A percentile compares a stretch with the other conserved stretches of the same genome.
These are phyloP conservation scores for Tanacetum coccineum DNA, from an alignment of 129 eudicot genomes.

Conservation along the genomic window DNA sequence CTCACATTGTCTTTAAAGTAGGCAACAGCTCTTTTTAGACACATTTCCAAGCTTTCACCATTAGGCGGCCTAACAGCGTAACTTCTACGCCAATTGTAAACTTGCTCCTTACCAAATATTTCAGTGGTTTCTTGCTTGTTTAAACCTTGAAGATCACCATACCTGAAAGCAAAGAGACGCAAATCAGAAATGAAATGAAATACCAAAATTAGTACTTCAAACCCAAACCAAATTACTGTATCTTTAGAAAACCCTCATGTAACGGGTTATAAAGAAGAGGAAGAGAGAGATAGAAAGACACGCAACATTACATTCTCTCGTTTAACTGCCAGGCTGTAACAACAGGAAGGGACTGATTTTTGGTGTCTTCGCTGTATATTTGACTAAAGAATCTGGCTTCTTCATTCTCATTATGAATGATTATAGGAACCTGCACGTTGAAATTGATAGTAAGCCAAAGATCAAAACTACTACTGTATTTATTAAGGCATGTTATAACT, in stretches of 20 bases:
- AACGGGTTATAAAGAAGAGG: not conserved
- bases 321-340: constrained; percentile 81
- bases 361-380: constrained; percentile 58
- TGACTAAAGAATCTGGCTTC: constrained; percentile 57
- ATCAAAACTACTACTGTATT: not conserved
- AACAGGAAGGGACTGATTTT: constrained; percentile 65
- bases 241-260: not conserved
- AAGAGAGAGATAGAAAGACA: not conserved
- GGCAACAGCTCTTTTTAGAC: constrained; percentile 75
- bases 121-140: constrained; percentile 85
- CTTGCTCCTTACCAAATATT: constrained; percentile 77
- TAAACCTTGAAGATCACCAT: constrained; percentile 80
- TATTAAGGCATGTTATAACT: not conserved
- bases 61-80: constrained; percentile 78
- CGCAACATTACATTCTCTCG: constrained; percentile 65
- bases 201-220: not conserved
- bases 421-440: constrained; percentile 62
- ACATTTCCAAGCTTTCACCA: constrained; percentile 94
- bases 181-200: constrained; percentile 5
- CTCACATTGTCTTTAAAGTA: constrained; percentile 73
- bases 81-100: constrained; percentile 81
- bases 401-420: constrained; percentile 57
- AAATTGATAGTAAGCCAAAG: constrained; percentile 5
- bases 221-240: not conserved
- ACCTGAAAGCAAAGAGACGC: constrained; percentile 38